phyloP scores from a whole-genome alignment of 129 eudicot species.

The Centella asiatica region DNA sequence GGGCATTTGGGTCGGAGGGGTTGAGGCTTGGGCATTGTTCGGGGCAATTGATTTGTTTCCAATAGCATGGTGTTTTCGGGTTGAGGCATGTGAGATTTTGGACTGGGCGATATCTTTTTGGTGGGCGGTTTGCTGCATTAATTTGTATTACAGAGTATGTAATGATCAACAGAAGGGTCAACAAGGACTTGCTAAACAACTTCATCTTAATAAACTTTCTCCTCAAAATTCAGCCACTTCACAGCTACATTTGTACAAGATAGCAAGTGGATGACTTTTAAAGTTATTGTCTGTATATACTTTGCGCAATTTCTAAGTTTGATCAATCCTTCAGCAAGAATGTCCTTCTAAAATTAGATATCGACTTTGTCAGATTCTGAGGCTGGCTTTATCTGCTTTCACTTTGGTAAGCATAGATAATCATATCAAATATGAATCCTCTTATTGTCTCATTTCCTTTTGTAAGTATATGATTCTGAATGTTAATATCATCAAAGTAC shows the following conservation, averaged over 20 bases:
- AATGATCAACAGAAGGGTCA: neutral
- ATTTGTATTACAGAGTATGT: neutral
- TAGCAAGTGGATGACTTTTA: neutral
- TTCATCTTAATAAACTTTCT: no score
- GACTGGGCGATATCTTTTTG: no score
- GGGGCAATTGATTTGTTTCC: neutral
- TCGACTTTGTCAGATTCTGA: neutral
- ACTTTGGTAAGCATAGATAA: no score
- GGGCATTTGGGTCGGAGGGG: constrained; percentile 10
- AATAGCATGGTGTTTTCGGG: neutral
- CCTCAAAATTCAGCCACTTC: neutral
- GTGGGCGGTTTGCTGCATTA: constrained; percentile 2
- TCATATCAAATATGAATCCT: no score
- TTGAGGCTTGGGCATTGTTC: neutral
- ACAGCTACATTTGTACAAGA: neutral
- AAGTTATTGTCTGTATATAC: neutral
- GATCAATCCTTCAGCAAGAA: neutral
- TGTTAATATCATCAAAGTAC: constrained; percentile 2
- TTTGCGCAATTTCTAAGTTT: constrained; percentile 4
- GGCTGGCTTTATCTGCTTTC: no score
- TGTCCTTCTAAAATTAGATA: constrained; percentile 1
- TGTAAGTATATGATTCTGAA: no score
- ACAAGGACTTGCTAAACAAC: neutral
- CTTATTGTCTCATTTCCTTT: no score
- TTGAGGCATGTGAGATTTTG: constrained; percentile 6